Conservation (phyloP, 2,329 filamentous ascomycete genomes). For the Ploettnerulaceae sp. region DNA sequence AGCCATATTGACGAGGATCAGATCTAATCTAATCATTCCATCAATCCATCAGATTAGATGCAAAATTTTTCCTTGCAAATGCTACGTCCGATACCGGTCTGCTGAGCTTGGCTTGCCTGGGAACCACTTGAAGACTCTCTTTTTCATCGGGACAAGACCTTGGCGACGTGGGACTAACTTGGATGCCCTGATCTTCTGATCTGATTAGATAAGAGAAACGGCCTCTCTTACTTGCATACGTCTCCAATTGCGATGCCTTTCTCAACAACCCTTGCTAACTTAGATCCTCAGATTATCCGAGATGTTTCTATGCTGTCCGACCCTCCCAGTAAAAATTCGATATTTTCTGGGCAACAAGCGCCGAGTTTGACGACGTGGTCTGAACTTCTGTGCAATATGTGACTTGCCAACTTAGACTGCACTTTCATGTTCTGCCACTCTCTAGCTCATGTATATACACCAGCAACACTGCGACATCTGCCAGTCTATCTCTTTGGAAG, state of each 20-base stretch:
- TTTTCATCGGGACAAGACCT: too few relatives aligned
- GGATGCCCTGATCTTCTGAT: background rate
- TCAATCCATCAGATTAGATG: too few relatives aligned
- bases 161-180: background rate
- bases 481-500: too few relatives aligned
- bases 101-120: too few relatives aligned
- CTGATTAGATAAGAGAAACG: conserved; percentile 3
- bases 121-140: too few relatives aligned
- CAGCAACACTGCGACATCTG: too few relatives aligned
- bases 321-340: too few relatives aligned
- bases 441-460: background rate
- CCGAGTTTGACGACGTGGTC: background rate
- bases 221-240: background rate
- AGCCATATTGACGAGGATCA: background rate
- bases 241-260: background rate
- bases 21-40: too few relatives aligned
- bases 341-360: background rate
- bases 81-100: conserved; percentile 4
- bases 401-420: background rate
- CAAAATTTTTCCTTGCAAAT: background rate
- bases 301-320: too few relatives aligned
- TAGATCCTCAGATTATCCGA: conserved; percentile 4
- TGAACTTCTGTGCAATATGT: background rate
- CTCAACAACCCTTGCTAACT: background rate
- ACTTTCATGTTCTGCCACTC: background rate